Evolutionary conservation across 2,329 filamentous ascomycete genomes (phyloP).

Genomic region (Fusarium paranaense): DNA sequence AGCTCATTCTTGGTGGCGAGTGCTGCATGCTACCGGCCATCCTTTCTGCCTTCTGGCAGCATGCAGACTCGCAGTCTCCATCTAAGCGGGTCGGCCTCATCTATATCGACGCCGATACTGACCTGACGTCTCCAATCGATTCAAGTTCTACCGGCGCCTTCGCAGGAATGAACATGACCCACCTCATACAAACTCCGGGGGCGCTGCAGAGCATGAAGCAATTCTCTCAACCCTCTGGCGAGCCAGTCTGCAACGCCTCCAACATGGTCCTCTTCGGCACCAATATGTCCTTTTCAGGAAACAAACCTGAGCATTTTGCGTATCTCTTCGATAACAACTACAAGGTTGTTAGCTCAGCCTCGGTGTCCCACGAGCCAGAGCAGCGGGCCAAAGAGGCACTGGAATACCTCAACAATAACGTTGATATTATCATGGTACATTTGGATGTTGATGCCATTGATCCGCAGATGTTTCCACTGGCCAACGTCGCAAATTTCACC

Average conservation of each 20-base stretch:
- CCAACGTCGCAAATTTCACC: slow-evolving; percentile 36
- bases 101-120: slow-evolving; percentile 41
- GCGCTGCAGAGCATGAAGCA: slow-evolving; percentile 27
- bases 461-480: slow-evolving; percentile 30
- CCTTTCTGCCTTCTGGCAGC: slow-evolving; percentile 24
- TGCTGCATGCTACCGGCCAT: slow-evolving; percentile 35
- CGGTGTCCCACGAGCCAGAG: slow-evolving; percentile 21
- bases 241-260: slow-evolving; percentile 28
- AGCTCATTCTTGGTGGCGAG: slow-evolving; percentile 34
- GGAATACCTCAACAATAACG: slow-evolving; percentile 17
- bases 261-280: slow-evolving; percentile 38
- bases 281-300: slow-evolving; percentile 33
- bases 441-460: slow-evolving; percentile 40
- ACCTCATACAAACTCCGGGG: slow-evolving; percentile 20
- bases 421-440: slow-evolving; percentile 38
- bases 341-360: slow-evolving; percentile 32
- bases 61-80: not conserved
- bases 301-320: slow-evolving; percentile 34
- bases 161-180: slow-evolving; percentile 39
- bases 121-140: slow-evolving; percentile 32
- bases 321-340: slow-evolving; percentile 39
- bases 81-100: slow-evolving; percentile 27
- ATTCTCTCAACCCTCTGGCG: slow-evolving; percentile 29
- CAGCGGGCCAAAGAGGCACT: slow-evolving; percentile 23
- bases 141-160: slow-evolving; percentile 30